Base-by-base conservation (phyloP, 2,329 filamentous ascomycete genomes). In the Spiromastix sp. region DNA sequence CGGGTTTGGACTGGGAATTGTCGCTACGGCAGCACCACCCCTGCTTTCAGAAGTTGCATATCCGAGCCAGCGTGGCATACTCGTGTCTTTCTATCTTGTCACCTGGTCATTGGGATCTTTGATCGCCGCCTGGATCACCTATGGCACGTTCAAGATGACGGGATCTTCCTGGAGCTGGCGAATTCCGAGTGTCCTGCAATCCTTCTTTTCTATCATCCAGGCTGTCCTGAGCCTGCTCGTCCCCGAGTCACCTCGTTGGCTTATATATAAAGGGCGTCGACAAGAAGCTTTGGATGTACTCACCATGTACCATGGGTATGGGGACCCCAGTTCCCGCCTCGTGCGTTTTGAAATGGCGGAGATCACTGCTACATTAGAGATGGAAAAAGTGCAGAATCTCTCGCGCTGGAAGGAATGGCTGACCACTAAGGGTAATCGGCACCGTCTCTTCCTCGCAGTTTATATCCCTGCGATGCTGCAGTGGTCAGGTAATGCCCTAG, bases 401-500 rank as follows among this genome's bases (percentile, higher is more conserved):
- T 44, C 38, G 2, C 32, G n/a, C 5, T 36, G 24, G 25, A 16
- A 13, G 13, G 12, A 18, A 6, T 25, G 32, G 4, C 6, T 43
- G 33, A 39, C 33, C 12, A 48, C 46, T 2, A 43, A 44, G 10
- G 47, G 46, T 3, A 51, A 52, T 32, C 39, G 48, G 9, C 49
- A 48, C 30, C 41, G 48, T 13, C 51, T 50, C 10, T 44, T 52
- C 21, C 52, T 54, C 28, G 40, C 48, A 2, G 32, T 49, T 11
- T 43, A 43, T 17, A 34, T 53, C 4, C 46, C 42, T 12, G 32
- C 30, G 1, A 47, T 47, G 21, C 42, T 42, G 2, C 45, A 48
- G 32, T 56, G 52, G 51, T 49, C 49, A 34, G 53, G 41, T 17
- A 50, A 52, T 30, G 50, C 52, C 5, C 48, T 62, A 10, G 52